A percentile compares a stretch with the other conserved stretches of the same genome.
Conservation (phyloP, 2,329 filamentous ascomycete species). For the Hymenoscyphus albidus region DNA sequence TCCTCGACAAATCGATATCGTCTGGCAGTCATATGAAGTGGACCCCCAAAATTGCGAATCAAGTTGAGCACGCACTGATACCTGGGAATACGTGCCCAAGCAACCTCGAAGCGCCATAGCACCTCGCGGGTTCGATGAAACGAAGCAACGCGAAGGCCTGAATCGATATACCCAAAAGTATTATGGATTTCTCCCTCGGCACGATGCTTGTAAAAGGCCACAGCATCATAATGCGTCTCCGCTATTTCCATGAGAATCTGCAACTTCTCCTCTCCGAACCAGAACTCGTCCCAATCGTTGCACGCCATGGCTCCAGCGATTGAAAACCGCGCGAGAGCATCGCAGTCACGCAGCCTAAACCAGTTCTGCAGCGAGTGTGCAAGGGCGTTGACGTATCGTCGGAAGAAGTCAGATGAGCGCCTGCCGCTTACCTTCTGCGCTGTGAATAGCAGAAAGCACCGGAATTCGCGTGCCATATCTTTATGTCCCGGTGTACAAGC, state of each 20-base stretch:
- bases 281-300: not conserved
- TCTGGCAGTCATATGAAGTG: not conserved
- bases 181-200: not conserved
- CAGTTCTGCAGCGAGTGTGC: slow-evolving; percentile 1
- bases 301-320: not conserved
- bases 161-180: not conserved
- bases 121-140: not conserved
- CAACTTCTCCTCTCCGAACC: not conserved
- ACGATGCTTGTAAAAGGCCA: slow-evolving; percentile 3
- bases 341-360: not conserved
- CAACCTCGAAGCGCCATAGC: not conserved
- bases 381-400: not conserved
- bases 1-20: slow-evolving; percentile 3
- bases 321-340: not conserved
- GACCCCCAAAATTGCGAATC: not conserved
- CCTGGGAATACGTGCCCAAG: not conserved
- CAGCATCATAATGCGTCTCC: not conserved
- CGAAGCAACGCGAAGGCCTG: not conserved
- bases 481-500: not conserved
- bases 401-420: not conserved
- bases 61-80: not conserved
- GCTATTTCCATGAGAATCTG: not conserved
- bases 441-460: not conserved
- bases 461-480: not conserved
- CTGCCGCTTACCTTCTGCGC: not conserved